phyloP scores from a whole-genome alignment of 2,329 filamentous ascomycete genomes.

The Celoporthe dispersa region DNA sequence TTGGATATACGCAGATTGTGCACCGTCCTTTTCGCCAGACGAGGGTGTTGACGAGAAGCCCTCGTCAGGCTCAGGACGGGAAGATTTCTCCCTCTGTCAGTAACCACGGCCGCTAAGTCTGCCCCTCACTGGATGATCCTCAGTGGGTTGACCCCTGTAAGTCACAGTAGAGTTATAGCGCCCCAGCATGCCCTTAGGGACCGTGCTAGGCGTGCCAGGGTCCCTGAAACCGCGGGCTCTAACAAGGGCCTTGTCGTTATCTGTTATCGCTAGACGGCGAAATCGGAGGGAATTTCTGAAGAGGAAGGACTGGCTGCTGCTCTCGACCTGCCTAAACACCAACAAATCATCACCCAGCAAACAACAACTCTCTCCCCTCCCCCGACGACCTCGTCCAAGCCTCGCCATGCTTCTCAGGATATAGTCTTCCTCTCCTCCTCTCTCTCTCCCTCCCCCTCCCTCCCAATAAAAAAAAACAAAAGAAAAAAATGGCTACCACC shows the following conservation, averaged over 20 bases:
- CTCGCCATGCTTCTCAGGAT: slow-evolving; percentile 15
- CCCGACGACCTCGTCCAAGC: background rate
- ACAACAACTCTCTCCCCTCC: slow-evolving; percentile 17
- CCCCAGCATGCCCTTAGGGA: background rate
- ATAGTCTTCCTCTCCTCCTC: slow-evolving; percentile 11
- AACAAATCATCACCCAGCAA: background rate
- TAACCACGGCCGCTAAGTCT: background rate
- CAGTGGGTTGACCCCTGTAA: background rate
- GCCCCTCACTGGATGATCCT: background rate
- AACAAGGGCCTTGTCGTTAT: slow-evolving; percentile 10
- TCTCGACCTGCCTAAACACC: background rate
- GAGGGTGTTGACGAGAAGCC: background rate
- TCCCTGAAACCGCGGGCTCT: background rate
- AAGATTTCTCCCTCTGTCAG: background rate
- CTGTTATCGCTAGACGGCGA: slow-evolving; percentile 4
- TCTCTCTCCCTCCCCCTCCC: background rate
- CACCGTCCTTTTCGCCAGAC: too few species aligned
- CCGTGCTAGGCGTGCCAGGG: background rate
- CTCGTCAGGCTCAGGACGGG: background rate
- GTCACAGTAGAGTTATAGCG: background rate
- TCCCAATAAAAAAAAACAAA: background rate
- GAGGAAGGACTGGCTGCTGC: background rate
- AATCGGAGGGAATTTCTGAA: slow-evolving; percentile 24
- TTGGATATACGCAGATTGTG: too few species aligned
- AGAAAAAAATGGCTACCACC: slow-evolving; percentile 26